Percentiles rank a stretch among this genome's conserved stretches.
Conservation (phyloP, 345 rosid species). For the Citrus sinensis region DVS_A1.0 CM039169.1:2600001-2600500, state of each 20-base stretch:
- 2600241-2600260: background rate
- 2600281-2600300: background rate
- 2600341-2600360: background rate
- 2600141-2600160: too few relatives aligned
- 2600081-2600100: too few relatives aligned
- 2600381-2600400: conserved; percentile 8
- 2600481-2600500: conserved; percentile 49
- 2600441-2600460: conserved; percentile 13
- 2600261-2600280: background rate
- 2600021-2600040: too few relatives aligned
- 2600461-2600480: conserved; percentile 24
- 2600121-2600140: too few relatives aligned
- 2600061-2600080: too few relatives aligned
- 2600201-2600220: too few relatives aligned
- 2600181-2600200: too few relatives aligned
- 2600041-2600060: too few relatives aligned
- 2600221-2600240: too few relatives aligned
- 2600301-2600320: background rate
- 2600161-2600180: too few relatives aligned
- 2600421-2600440: conserved; percentile 2
- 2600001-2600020: too few relatives aligned
- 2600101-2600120: too few relatives aligned
- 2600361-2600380: background rate
- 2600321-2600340: background rate
- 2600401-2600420: background rate